Base-by-base conservation (phyloP, 208 protist species). In the Leptomonas pyrrhocoris region DNA sequence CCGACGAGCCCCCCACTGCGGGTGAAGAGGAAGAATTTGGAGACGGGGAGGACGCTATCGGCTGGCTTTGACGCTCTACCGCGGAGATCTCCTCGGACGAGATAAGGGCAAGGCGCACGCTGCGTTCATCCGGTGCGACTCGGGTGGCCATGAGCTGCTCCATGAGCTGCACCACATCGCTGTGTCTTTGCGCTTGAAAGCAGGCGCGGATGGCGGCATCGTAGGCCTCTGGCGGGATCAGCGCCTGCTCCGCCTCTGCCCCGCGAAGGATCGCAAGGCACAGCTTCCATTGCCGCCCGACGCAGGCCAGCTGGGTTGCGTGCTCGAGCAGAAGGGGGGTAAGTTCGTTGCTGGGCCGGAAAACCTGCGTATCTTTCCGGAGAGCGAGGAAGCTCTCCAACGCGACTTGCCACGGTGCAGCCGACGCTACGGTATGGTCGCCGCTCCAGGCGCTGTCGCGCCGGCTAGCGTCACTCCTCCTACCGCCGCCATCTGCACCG, bases 141-240 rank as follows among this genome's bases (percentile, higher is more conserved):
- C 74, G 61, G 28, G 84, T 86, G 23, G 87, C 84, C 16, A 88
- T 78, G 25, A 89, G 70, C 45, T 59, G 57, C 46, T 74, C 55
- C 81, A 90, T 80, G 23, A 86, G 68, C 2, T 54, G 25, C 49
- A 90, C 73, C 40, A 93, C 87, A 9, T 88, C 68, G 9, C 34
- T 25, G 68, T 90, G 74, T 21, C 59, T 25, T 2, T 71, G 60
- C 2, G 74, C 59, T 21, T 74, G 74, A 51, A 83, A 93, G 72
- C 79, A 90, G 27, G 81, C 60, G 54, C 75, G 83, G 48, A 93
- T 80, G 2, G 87, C 84, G 4, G 84, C 83, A 51, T 93, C 87
- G 62, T 88, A 87, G 23, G 84, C 81, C 72, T 93, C 84, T 0
- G 84, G 81, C 15, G 87, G 87, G 31, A 90, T 74, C 16, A 89